These are phyloP conservation scores for Candida suzukii DNA, from an alignment of 805 yeast species.

Conservation along the genomic window DNA sequence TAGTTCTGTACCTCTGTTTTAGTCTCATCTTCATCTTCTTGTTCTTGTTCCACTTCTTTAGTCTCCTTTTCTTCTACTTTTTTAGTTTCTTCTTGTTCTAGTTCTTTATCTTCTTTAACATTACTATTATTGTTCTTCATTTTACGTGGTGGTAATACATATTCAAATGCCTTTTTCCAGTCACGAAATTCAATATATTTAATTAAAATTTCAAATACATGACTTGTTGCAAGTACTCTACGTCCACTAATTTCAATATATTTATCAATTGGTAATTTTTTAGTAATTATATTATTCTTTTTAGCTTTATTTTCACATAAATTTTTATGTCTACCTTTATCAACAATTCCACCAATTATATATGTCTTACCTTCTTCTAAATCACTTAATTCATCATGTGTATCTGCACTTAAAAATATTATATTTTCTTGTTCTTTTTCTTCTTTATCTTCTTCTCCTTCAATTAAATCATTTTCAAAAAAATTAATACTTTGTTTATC, in stretches of 20 bases:
- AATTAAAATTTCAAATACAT: conserved; percentile 83
- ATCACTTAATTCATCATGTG: conserved; percentile 58
- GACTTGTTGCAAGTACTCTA: conserved; percentile 86
- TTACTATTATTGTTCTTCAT: conserved; percentile 11
- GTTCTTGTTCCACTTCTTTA: too few species aligned
- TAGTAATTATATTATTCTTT: conserved; percentile 61
- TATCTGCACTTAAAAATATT: conserved; percentile 82
- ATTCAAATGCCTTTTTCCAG: conserved; percentile 84
- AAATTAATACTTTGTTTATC: conserved; percentile 44
- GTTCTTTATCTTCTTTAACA: neutral
- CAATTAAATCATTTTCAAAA: conserved; percentile 29
- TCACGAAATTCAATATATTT: conserved; percentile 72
- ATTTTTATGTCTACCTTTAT: conserved; percentile 81
- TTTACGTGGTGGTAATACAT: conserved; percentile 82
- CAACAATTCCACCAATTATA: conserved; percentile 93
- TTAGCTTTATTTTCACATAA: conserved; percentile 80
- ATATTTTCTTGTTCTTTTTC: conserved; percentile 28
- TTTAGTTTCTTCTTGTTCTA: too few species aligned
- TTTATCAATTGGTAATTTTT: conserved; percentile 80
- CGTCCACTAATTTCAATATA: conserved; percentile 79
- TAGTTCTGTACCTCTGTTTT: too few species aligned
- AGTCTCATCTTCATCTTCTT: too few species aligned
- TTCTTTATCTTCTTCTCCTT: conserved; percentile 18
- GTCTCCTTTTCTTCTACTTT: too few species aligned
- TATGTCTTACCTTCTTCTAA: conserved; percentile 69